Conservation (phyloP, 164 flowering plant genomes). For the Magnolia sinica region DNA sequence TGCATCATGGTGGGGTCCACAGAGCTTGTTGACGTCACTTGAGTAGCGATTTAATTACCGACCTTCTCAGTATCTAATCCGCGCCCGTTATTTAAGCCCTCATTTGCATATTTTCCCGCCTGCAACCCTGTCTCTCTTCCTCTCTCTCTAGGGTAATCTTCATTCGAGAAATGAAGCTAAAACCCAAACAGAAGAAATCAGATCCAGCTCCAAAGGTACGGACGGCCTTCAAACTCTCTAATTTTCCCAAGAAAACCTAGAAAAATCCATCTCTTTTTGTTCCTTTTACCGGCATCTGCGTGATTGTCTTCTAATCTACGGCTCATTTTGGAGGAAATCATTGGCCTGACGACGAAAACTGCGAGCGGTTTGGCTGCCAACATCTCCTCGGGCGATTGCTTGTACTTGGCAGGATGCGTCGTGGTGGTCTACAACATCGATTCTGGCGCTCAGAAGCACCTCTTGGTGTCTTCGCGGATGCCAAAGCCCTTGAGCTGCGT, state of each 20-base stretch:
- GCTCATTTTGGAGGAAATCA: conserved; percentile 58
- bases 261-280: background rate
- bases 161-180: conserved; percentile 14
- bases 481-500: conserved; percentile 69
- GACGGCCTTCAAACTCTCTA: background rate
- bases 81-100: no score
- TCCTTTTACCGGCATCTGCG: background rate
- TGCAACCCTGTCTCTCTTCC: background rate
- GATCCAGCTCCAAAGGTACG: conserved; percentile 31
- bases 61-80: no score
- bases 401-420: conserved; percentile 65
- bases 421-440: conserved; percentile 57
- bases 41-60: no score
- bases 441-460: conserved; percentile 46
- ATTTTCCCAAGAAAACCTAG: background rate
- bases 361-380: conserved; percentile 65
- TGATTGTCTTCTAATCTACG: conserved; percentile 13
- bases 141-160: background rate
- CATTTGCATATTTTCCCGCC: no score
- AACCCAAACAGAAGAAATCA: conserved; percentile 29
- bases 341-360: conserved; percentile 54
- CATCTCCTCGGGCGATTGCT: conserved; percentile 33
- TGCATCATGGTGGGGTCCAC: no score
- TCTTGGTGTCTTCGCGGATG: conserved; percentile 48
- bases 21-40: no score